Conservation (phyloP, 768 basidiomycete genomes). For the Tulasnella sp. region DNA sequence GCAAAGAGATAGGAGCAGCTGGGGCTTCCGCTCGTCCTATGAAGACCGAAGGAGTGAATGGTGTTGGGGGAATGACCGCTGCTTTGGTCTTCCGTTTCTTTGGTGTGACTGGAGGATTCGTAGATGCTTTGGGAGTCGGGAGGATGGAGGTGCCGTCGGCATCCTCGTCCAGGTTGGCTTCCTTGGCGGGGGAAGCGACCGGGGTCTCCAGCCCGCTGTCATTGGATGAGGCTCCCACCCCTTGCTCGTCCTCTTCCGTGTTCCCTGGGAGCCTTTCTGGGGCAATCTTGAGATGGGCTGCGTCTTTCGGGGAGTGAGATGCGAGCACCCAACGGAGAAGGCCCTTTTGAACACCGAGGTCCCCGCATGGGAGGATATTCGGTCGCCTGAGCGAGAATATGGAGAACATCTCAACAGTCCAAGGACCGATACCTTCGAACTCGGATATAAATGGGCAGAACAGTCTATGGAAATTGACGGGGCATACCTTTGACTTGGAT, state of each 20-base stretch:
- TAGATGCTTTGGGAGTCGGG: conserved; percentile 36
- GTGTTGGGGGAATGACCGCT: conserved; percentile 45
- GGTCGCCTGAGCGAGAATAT: conserved; percentile 86
- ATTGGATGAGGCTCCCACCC: neutral
- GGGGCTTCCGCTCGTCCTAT: neutral
- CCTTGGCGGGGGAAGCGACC: conserved; percentile 4
- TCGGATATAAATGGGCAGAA: neutral
- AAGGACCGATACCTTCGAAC: conserved; percentile 32
- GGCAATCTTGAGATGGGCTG: conserved; percentile 26
- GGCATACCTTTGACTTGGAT: conserved; percentile 74
- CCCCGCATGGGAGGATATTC: conserved; percentile 76
- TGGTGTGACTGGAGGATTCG: conserved; percentile 39
- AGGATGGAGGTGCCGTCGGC: conserved; percentile 26
- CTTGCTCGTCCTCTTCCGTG: conserved; percentile 24
- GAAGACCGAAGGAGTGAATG: conserved; percentile 40
- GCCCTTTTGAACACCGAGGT: conserved; percentile 74
- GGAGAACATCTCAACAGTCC: conserved; percentile 86
- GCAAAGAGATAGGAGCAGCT: conserved; percentile 47
- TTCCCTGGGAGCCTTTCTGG: conserved; percentile 28
- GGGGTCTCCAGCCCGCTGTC: conserved; percentile 10
- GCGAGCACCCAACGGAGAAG: conserved; percentile 44
- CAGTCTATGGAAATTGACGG: neutral
- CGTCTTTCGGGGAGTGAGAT: conserved; percentile 39
- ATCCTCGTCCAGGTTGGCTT: conserved; percentile 17
- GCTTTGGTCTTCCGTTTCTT: conserved; percentile 38